Percentiles rank a stretch among this genome's conserved stretches.
Conservation (phyloP, 73 alveolate species). For the Loxodes magnus region DNA sequence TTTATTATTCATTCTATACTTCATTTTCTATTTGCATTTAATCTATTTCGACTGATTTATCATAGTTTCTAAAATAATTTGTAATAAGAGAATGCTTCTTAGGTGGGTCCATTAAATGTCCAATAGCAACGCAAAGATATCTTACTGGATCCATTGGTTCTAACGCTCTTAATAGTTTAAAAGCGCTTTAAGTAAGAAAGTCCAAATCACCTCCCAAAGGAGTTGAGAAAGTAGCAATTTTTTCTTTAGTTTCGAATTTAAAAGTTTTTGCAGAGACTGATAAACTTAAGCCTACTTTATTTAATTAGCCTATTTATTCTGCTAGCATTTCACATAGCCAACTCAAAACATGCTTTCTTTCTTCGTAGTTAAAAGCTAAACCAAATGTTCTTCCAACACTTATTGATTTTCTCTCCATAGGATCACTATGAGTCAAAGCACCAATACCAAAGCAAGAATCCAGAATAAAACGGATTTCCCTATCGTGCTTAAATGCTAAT, state of each 20-base stretch:
- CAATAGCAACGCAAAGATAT: not conserved
- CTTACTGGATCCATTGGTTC: not conserved
- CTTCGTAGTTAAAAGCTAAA: conserved; percentile 16
- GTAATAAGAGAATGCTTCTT: too few species aligned
- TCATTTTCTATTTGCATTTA: too few species aligned
- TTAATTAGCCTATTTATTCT: conserved; percentile 16
- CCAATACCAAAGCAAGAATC: conserved; percentile 55
- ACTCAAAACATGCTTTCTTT: conserved; percentile 12
- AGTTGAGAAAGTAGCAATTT: not conserved
- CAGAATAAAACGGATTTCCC: conserved; percentile 25
- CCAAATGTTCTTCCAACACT: conserved; percentile 30
- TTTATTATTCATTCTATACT: too few species aligned
- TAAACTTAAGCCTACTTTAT: conserved; percentile 17
- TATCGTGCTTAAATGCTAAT: conserved; percentile 27
- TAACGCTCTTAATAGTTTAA: not conserved
- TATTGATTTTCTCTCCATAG: conserved; percentile 41
- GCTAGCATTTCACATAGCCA: conserved; percentile 16
- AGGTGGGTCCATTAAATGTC: not conserved
- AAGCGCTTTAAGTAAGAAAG: not conserved
- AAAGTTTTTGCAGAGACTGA: conserved; percentile 22
- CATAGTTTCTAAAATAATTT: too few species aligned
- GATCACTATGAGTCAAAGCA: conserved; percentile 42
- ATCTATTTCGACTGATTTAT: too few species aligned
- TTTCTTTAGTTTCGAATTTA: conserved; percentile 23
- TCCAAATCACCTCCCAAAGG: not conserved